Conservation (phyloP, 2,329 filamentous ascomycete genomes). For the Calonectria hawksworthii region DNA sequence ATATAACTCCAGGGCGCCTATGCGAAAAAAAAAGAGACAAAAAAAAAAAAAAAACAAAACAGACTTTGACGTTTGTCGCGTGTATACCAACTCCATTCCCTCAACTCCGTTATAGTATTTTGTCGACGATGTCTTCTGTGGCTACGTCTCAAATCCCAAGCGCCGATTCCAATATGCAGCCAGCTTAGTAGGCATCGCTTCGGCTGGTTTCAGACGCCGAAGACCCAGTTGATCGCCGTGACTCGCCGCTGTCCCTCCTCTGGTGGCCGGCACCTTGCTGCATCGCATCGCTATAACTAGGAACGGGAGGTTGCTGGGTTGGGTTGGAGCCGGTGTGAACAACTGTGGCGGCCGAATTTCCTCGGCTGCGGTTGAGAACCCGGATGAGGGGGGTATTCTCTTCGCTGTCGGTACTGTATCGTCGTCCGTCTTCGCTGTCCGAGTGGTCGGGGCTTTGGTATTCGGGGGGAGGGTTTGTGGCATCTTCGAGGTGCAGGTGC, state of each 20-base stretch:
- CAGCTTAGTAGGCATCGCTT: conserved; percentile 5
- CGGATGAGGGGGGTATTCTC: conserved; percentile 68
- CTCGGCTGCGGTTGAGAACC: conserved; percentile 65
- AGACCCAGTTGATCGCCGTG: conserved; percentile 34
- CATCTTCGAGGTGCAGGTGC: conserved; percentile 63
- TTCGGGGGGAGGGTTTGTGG: conserved; percentile 76
- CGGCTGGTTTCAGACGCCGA: conserved; percentile 13
- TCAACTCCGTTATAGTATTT: conserved; percentile 43
- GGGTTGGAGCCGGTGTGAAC: conserved; percentile 41
- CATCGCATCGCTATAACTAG: conserved; percentile 85
- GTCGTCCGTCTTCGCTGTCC: conserved; percentile 69
- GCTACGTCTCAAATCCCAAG: background rate
- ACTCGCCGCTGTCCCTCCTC: conserved; percentile 41
- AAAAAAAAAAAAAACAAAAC: conserved; percentile 41
- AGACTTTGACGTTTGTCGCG: conserved; percentile 41
- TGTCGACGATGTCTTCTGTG: conserved; percentile 11
- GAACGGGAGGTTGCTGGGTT: conserved; percentile 74
- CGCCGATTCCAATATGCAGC: conserved; percentile 17
- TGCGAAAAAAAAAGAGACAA: conserved; percentile 42
- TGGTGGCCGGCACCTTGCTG: conserved; percentile 59
- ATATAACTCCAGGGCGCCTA: conserved; percentile 46
- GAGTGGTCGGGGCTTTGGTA: conserved; percentile 77
- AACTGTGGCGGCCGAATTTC: conserved; percentile 61
- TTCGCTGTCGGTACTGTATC: conserved; percentile 72
- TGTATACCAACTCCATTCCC: conserved; percentile 35